Evolutionary conservation across 768 basidiomycete species (phyloP).

Genomic region (Serendipita vermifera): DNA sequence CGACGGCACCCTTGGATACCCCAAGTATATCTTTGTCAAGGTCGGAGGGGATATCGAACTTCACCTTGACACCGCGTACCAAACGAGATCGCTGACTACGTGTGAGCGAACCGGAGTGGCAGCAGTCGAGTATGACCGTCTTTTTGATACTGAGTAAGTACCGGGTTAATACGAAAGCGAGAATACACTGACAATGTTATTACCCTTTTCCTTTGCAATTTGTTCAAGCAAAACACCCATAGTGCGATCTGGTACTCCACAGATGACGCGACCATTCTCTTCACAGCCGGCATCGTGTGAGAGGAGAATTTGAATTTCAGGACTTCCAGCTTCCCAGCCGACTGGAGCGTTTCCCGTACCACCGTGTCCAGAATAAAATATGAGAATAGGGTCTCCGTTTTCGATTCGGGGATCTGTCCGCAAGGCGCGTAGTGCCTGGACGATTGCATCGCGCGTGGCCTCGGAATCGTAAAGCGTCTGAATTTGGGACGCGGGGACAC

Average conservation of each 20-base stretch:
- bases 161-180: too few relatives aligned
- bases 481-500: slow-evolving; percentile 26
- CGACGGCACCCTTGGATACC: too few relatives aligned
- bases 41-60: too few relatives aligned
- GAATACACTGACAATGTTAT: too few relatives aligned
- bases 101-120: slow-evolving; percentile 27
- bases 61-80: too few relatives aligned
- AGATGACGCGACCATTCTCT: not conserved
- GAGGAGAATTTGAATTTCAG: slow-evolving; percentile 27
- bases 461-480: slow-evolving; percentile 25
- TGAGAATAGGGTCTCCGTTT: slow-evolving; percentile 24
- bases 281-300: slow-evolving; percentile 24
- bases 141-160: too few relatives aligned
- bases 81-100: too few relatives aligned
- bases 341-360: slow-evolving; percentile 24
- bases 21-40: too few relatives aligned
- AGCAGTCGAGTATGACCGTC: too few relatives aligned
- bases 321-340: slow-evolving; percentile 22
- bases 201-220: too few relatives aligned
- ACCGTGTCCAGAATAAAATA: slow-evolving; percentile 38
- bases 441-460: slow-evolving; percentile 28
- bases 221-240: too few relatives aligned
- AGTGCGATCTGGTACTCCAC: too few relatives aligned
- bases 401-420: slow-evolving; percentile 14
- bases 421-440: slow-evolving; percentile 20